Evolutionary conservation across 1,284 basidiomycete species (phyloP).

Genomic region (Fistulinella cinereoalba): DNA sequence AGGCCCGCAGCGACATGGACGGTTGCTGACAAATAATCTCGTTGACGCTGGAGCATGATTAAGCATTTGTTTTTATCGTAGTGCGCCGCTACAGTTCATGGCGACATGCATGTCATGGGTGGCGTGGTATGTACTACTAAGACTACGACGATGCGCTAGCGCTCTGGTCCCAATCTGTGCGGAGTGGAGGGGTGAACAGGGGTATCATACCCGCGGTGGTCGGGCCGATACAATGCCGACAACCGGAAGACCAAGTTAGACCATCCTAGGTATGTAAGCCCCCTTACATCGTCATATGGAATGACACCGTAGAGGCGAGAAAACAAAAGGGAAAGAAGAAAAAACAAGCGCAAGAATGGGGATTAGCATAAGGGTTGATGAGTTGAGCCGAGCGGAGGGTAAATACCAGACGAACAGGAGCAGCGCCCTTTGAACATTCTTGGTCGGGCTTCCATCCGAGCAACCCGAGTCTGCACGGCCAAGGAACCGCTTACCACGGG

Average conservation of each 20-base stretch:
- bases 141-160: too few relatives aligned
- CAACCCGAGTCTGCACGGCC: not conserved
- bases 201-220: not conserved
- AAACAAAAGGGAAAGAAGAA: not conserved
- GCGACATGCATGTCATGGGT: too few relatives aligned
- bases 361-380: not conserved
- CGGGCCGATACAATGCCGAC: too few relatives aligned
- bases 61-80: not conserved
- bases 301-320: not conserved
- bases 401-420: not conserved
- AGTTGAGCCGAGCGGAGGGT: not conserved
- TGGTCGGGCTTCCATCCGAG: not conserved
- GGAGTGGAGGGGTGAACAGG: too few relatives aligned
- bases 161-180: too few relatives aligned
- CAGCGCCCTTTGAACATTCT: not conserved
- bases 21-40: not conserved
- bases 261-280: slow-evolving; percentile 1
- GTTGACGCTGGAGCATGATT: not conserved
- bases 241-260: slow-evolving; percentile 4
- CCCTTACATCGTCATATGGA: slow-evolving; percentile 1
- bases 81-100: not conserved
- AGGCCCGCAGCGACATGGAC: not conserved
- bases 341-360: not conserved
- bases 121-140: too few relatives aligned
- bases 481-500: not conserved